phyloP scores from a whole-genome alignment of 768 basidiomycete genomes.

The Clitopilus passeckerianus region DNA sequence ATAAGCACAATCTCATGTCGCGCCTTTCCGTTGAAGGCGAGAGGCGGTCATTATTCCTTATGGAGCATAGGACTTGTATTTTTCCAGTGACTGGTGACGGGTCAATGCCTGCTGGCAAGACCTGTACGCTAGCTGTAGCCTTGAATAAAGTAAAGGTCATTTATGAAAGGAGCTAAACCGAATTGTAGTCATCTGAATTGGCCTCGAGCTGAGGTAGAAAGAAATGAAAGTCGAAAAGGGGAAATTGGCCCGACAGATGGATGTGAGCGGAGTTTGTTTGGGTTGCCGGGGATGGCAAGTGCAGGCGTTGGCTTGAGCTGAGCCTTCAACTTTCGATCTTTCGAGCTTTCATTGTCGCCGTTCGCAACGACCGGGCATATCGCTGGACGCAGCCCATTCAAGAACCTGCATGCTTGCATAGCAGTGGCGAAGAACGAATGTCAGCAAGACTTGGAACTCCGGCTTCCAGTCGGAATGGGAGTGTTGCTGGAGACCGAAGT shows the following conservation, averaged over 20 bases:
- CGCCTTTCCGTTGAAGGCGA: background rate
- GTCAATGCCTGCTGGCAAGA: too few species aligned
- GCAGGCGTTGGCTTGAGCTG: background rate
- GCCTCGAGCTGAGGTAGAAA: background rate
- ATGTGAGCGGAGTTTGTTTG: background rate
- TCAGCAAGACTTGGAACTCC: background rate
- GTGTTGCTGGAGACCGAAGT: background rate
- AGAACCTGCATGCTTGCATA: background rate
- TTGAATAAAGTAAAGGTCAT: too few species aligned
- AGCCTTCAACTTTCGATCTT: background rate
- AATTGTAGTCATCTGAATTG: background rate
- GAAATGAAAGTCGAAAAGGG: background rate
- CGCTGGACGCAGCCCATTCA: background rate
- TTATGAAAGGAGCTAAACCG: background rate
- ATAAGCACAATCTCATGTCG: too few species aligned
- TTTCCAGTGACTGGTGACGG: background rate
- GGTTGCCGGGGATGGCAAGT: background rate
- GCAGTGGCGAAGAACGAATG: background rate
- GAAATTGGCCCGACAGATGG: background rate
- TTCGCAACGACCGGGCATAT: background rate
- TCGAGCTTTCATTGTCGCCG: background rate
- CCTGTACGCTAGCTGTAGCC: too few species aligned
- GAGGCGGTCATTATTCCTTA: background rate
- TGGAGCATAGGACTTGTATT: background rate
- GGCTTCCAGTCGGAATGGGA: background rate